Percentiles rank a stretch among this genome's conserved stretches.
phyloP scores from a whole-genome alignment of 768 basidiomycete species.

The Mycena chlorophos region DNA sequence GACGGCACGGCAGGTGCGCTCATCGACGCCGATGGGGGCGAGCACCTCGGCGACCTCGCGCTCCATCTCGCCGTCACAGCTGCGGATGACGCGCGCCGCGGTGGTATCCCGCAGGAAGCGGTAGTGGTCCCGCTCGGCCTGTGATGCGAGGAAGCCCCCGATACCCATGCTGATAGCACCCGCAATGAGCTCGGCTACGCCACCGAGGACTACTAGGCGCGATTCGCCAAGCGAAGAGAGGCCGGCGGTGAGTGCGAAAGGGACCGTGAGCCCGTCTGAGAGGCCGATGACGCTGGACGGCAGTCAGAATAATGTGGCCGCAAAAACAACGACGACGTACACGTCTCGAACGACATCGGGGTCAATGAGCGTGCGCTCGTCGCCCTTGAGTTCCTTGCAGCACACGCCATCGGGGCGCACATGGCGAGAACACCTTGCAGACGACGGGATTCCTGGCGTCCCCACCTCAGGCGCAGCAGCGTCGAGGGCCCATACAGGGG shows the following conservation, averaged over 20 bases:
- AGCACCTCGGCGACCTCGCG: conserved; percentile 89
- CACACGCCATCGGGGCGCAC: conserved; percentile 66
- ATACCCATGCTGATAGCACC: conserved; percentile 99
- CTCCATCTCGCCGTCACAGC: conserved; percentile 94
- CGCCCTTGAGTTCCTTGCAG: conserved; percentile 85
- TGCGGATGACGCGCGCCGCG: conserved; percentile 77
- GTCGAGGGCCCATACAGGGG: conserved; percentile 69
- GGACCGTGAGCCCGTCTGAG: conserved; percentile 87
- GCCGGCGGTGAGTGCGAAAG: conserved; percentile 88
- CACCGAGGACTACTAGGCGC: conserved; percentile 89
- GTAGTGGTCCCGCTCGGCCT: conserved; percentile 95
- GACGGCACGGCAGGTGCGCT: conserved; percentile 74
- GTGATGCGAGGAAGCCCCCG: conserved; percentile 95
- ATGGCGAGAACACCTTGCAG: conserved; percentile 59
- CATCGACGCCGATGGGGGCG: conserved; percentile 87
- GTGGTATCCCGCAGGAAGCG: conserved; percentile 78
- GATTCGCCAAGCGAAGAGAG: conserved; percentile 88
- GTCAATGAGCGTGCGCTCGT: conserved; percentile 79
- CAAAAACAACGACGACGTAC: conserved; percentile 43
- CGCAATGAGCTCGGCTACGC: conserved; percentile 93
- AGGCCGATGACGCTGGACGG: conserved; percentile 77
- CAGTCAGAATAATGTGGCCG: neutral
- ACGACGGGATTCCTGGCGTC: conserved; percentile 47
- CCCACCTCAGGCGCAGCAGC: conserved; percentile 36
- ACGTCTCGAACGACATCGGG: conserved; percentile 87